A percentile compares a stretch with the other conserved stretches of the same genome.
phyloP scores from a whole-genome alignment of 2,329 filamentous ascomycete genomes.

The Arthrobotrys megalospora region DNA sequence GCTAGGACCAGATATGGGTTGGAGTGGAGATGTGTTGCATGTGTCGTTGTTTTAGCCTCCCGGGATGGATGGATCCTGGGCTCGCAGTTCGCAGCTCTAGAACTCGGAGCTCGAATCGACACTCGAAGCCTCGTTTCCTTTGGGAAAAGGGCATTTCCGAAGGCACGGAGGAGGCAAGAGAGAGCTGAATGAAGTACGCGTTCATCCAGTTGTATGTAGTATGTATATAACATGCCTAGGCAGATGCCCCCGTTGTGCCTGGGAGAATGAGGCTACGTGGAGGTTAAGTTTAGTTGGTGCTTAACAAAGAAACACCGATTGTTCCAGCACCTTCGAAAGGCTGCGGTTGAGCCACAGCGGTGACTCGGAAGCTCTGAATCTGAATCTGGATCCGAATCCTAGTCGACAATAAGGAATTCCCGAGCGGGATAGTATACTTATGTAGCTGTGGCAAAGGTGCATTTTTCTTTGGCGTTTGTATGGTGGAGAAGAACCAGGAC shows the following conservation, averaged over 20 bases:
- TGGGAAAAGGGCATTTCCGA: not conserved
- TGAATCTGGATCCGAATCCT: not conserved
- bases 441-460: slow-evolving; percentile 49
- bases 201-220: not conserved
- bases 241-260: too few relatives aligned
- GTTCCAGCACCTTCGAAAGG: slow-evolving; percentile 57
- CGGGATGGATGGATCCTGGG: not conserved
- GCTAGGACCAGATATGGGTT: too few relatives aligned
- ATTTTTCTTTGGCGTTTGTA: not conserved
- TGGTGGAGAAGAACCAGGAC: not conserved
- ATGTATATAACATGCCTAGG: not conserved
- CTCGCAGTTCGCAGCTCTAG: not conserved
- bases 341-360: slow-evolving; percentile 7
- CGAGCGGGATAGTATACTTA: not conserved
- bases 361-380: not conserved
- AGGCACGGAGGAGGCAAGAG: not conserved
- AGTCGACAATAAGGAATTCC: too few relatives aligned
- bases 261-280: slow-evolving; percentile 44
- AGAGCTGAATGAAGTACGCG: not conserved
- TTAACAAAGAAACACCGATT: slow-evolving; percentile 30
- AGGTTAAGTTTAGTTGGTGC: slow-evolving; percentile 18
- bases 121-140: not conserved
- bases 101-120: not conserved
- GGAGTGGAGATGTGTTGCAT: slow-evolving; percentile 12
- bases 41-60: slow-evolving; percentile 33